These are phyloP conservation scores for Trichomonascaceae sp. DNA, from an alignment of 1,139 yeast genomes.

Conservation along the genomic window DNA sequence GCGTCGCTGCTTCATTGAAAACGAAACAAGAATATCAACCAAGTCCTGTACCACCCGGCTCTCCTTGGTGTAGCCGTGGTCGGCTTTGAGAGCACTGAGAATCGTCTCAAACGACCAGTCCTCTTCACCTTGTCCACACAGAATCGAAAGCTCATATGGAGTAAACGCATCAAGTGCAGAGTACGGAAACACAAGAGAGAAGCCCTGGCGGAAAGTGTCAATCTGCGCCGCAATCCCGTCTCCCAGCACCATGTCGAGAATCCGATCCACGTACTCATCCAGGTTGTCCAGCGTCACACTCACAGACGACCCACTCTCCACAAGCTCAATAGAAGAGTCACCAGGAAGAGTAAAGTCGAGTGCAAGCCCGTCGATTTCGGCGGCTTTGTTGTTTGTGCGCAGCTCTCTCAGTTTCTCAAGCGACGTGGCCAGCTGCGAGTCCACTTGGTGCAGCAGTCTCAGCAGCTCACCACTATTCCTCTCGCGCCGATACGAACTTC, in stretches of 20 bases:
- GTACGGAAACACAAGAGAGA: conserved; percentile 74
- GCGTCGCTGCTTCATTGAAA: conserved; percentile 45
- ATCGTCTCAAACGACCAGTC: conserved; percentile 69
- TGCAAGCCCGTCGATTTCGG: conserved; percentile 36
- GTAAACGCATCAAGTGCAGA: conserved; percentile 58
- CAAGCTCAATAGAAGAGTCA: conserved; percentile 44
- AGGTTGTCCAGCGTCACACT: conserved; percentile 43
- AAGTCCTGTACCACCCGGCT: conserved; percentile 51
- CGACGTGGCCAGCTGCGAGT: conserved; percentile 49
- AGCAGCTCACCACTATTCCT: background rate
- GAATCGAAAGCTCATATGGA: conserved; percentile 53
- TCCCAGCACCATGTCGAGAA: conserved; percentile 50
- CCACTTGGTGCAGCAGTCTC: conserved; percentile 27
- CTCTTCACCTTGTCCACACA: conserved; percentile 68
- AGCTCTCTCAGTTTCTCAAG: conserved; percentile 27
- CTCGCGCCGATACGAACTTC: conserved; percentile 4
- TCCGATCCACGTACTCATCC: conserved; percentile 41
- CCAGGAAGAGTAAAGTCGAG: conserved; percentile 73
- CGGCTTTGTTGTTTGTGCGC: conserved; percentile 8
- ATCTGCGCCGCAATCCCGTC: conserved; percentile 56
- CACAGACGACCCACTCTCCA: conserved; percentile 40
- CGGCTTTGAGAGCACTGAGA: conserved; percentile 54
- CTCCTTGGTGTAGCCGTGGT: conserved; percentile 77
- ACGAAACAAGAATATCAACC: conserved; percentile 44
- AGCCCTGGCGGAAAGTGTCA: conserved; percentile 64